Base-by-base conservation (phyloP, 192 early-diverging fungal species). In the Funneliformis mosseae region DNA sequence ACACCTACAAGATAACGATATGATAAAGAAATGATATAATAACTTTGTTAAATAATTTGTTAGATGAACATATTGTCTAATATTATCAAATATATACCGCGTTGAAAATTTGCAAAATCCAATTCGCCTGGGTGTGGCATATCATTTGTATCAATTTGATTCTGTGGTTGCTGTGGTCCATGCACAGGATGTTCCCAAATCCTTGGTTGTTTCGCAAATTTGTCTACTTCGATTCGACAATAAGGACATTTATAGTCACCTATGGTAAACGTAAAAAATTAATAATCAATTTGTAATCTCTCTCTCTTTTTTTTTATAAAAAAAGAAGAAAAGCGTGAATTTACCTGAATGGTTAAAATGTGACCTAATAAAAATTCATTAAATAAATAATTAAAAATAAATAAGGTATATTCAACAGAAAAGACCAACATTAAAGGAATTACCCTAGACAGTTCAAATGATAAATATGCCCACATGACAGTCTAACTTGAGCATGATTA, bases 181-280 rank as follows among this genome's bases (percentile, higher is more conserved):
- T 73, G 48, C 50, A 46, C 23, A 1, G 71, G 71, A 23, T 25
- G 45, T 46, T 73, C 71, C 71, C 71, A 73, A 50, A 23, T 48
- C 50, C 71, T 45, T 73, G 71, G 71, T 73, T 73, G 71, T 27
- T 73, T 73, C 11, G 25, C 10, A 27, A 28, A 48, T 21, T 28
- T 48, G 25, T 73, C 71, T 1, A 73, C 71, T 73, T 73, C 71
- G 6, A 73, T 6, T 18, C 71, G 71, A 73, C 71, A 73, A 27
- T 73, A 73, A 27, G 71, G 71, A 48, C 71, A 73, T 73, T 73
- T 73, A 28, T 41, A 73, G 28, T 73, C 71, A 73, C 71, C 71
- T 73, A 28, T 73, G 27, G 42, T 45, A 70, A 70, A 2, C n/a
- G 8, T 11, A 68, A 28, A n/a, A n/a, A 63, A 67, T 67, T 14